Conservation (phyloP, 1,139 yeast genomes). For the Kluyveromyces sp. region DNA sequence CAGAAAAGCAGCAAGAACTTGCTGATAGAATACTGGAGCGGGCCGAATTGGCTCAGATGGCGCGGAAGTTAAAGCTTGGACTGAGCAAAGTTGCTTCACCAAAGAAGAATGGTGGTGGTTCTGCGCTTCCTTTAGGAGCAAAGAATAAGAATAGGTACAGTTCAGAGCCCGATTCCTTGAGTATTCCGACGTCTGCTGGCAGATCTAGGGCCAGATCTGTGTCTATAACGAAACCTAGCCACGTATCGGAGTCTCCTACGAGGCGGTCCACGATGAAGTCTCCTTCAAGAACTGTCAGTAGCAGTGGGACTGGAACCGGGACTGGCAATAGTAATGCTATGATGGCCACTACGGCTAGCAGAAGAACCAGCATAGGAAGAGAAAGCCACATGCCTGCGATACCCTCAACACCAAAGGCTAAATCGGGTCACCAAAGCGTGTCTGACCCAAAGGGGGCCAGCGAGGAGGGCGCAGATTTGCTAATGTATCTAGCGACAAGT, state of each 20-base stretch:
- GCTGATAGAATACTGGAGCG: slow-evolving; percentile 27
- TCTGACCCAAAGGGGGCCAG: slow-evolving; percentile 1
- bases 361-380: background rate
- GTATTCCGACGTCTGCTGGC: background rate
- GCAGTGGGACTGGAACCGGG: slow-evolving; percentile 4
- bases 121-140: slow-evolving; percentile 1
- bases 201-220: slow-evolving; percentile 5
- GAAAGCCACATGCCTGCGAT: background rate
- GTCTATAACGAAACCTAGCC: slow-evolving; percentile 5
- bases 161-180: slow-evolving; percentile 5
- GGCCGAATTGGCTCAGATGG: slow-evolving; percentile 31
- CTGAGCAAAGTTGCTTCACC: slow-evolving; percentile 24
- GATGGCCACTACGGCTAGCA: background rate
- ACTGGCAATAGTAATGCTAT: background rate
- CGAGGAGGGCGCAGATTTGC: slow-evolving; percentile 29
- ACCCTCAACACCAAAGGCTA: slow-evolving; percentile 9
- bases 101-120: slow-evolving; percentile 6
- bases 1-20: slow-evolving; percentile 27
- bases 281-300: background rate
- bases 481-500: slow-evolving; percentile 31
- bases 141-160: slow-evolving; percentile 7
- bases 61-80: slow-evolving; percentile 28
- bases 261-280: slow-evolving; percentile 1
- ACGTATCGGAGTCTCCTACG: slow-evolving; percentile 1
- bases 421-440: background rate